Evolutionary conservation across 2,329 filamentous ascomycete genomes (phyloP).

Genomic region (Penicillium palitans): DNA sequence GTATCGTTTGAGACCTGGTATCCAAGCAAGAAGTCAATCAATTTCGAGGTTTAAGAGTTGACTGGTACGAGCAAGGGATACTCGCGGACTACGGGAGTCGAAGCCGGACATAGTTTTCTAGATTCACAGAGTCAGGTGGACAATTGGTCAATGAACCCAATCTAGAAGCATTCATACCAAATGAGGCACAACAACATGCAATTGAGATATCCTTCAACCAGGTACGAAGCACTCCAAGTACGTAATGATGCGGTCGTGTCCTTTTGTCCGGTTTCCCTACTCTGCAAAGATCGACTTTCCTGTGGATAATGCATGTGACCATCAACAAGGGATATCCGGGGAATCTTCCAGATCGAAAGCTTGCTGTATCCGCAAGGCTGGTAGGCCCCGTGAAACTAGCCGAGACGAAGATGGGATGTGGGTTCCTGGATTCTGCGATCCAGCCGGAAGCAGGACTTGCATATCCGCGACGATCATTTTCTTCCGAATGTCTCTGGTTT

Average conservation of each 20-base stretch:
- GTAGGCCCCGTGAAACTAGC: slow-evolving; percentile 4
- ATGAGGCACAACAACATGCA: neutral
- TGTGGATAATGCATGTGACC: slow-evolving; percentile 8
- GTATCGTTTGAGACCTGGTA: slow-evolving; percentile 3
- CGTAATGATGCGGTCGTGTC: slow-evolving; percentile 2
- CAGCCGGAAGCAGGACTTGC: slow-evolving; percentile 24
- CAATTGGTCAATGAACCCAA: slow-evolving; percentile 16
- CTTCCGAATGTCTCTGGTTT: slow-evolving; percentile 1
- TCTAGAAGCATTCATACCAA: slow-evolving; percentile 18
- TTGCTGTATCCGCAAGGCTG: slow-evolving; percentile 8
- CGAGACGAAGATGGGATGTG: slow-evolving; percentile 14
- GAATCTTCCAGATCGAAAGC: slow-evolving; percentile 17
- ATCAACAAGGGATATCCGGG: slow-evolving; percentile 12
- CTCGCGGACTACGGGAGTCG: slow-evolving; percentile 16
- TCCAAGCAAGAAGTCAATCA: slow-evolving; percentile 2
- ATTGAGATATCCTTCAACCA: neutral
- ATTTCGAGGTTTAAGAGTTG: neutral
- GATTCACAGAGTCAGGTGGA: slow-evolving; percentile 22
- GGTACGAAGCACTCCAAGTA: neutral
- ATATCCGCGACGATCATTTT: slow-evolving; percentile 24
- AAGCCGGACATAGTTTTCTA: slow-evolving; percentile 20
- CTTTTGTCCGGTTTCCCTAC: slow-evolving; percentile 1
- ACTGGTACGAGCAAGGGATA: slow-evolving; percentile 24
- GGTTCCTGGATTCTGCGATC: slow-evolving; percentile 13
- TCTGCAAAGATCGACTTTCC: slow-evolving; percentile 4